Conservation (phyloP, 2,329 filamentous ascomycete species). For the Malbranchea cinnamomea region DNA sequence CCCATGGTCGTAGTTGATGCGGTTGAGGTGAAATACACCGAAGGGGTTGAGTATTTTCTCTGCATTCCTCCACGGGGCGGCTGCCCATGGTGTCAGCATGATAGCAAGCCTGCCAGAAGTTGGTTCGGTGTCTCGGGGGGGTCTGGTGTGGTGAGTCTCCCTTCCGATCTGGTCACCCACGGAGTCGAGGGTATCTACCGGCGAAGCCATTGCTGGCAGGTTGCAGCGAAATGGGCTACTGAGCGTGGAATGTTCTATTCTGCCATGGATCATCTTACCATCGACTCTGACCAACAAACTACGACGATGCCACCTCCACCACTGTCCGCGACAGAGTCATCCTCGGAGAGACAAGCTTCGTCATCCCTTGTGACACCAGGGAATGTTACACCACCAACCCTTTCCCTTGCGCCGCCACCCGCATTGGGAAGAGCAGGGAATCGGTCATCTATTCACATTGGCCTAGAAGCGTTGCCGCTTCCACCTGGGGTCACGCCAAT, state of each 20-base stretch:
- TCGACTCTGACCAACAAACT: background rate
- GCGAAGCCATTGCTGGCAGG: conserved; percentile 54
- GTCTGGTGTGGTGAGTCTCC: conserved; percentile 44
- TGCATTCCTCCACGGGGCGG: conserved; percentile 34
- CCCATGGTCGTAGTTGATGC: conserved; percentile 36
- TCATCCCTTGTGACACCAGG: conserved; percentile 19
- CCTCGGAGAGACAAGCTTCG: conserved; percentile 16
- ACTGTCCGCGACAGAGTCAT: conserved; percentile 11
- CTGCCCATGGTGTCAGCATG: conserved; percentile 34
- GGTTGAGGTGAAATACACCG: conserved; percentile 27
- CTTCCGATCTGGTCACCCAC: conserved; percentile 49
- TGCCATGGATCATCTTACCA: conserved; percentile 12
- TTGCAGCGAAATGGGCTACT: conserved; percentile 46
- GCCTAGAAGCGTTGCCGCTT: conserved; percentile 30
- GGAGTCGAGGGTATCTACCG: conserved; percentile 54
- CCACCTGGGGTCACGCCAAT: conserved; percentile 28
- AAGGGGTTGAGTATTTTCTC: conserved; percentile 36
- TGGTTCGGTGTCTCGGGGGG: conserved; percentile 47
- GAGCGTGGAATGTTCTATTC: conserved; percentile 22
- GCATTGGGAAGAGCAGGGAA: conserved; percentile 18
- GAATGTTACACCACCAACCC: conserved; percentile 17
- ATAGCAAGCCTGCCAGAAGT: conserved; percentile 27
- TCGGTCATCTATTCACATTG: conserved; percentile 29
- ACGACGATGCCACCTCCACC: no score
- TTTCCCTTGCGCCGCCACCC: conserved; percentile 17